These are phyloP conservation scores for Nelumbo lutea DNA, from an alignment of 164 flowering plant species.

Conservation along the genomic window DNA sequence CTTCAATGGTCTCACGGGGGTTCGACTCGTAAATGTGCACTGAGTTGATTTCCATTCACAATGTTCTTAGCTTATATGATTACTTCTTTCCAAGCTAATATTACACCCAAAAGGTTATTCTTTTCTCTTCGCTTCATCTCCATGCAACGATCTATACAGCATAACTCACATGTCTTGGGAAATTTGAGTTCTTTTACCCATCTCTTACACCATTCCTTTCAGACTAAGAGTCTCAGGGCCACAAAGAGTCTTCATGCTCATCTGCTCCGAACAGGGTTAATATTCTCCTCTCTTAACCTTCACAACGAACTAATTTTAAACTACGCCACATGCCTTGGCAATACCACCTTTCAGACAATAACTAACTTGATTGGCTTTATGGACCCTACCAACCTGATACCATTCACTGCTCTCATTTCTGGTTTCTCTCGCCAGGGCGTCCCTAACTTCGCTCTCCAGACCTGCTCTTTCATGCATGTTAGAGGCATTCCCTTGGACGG, in stretches of 20 bases:
- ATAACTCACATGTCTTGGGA: neutral
- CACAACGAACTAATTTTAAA: conserved; percentile 39
- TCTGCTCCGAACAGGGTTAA: conserved; percentile 33
- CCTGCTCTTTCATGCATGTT: conserved; percentile 51
- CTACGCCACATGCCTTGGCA: conserved; percentile 30
- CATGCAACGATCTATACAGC: neutral
- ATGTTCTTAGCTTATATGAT: too few relatives aligned
- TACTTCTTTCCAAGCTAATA: too few relatives aligned
- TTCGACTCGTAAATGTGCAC: too few relatives aligned
- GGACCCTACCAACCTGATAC: conserved; percentile 34
- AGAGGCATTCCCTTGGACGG: conserved; percentile 41
- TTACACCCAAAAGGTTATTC: neutral
- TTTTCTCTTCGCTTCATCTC: conserved; percentile 12
- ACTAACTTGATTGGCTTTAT: conserved; percentile 37
- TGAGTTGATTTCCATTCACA: too few relatives aligned
- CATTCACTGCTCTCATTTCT: conserved; percentile 51
- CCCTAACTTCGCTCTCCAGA: conserved; percentile 33
- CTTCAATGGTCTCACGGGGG: too few relatives aligned
- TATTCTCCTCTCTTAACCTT: conserved; percentile 31
- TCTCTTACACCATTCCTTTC: conserved; percentile 27
- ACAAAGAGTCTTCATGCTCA: conserved; percentile 41
- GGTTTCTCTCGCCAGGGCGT: conserved; percentile 41
- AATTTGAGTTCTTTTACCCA: conserved; percentile 8
- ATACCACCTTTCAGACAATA: conserved; percentile 20
- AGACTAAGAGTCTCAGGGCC: conserved; percentile 30